A percentile compares a stretch with the other conserved stretches of the same genome.
Evolutionary conservation across 2,329 filamentous ascomycete species (phyloP).

Genomic region (Lachnellula cervina): DNA sequence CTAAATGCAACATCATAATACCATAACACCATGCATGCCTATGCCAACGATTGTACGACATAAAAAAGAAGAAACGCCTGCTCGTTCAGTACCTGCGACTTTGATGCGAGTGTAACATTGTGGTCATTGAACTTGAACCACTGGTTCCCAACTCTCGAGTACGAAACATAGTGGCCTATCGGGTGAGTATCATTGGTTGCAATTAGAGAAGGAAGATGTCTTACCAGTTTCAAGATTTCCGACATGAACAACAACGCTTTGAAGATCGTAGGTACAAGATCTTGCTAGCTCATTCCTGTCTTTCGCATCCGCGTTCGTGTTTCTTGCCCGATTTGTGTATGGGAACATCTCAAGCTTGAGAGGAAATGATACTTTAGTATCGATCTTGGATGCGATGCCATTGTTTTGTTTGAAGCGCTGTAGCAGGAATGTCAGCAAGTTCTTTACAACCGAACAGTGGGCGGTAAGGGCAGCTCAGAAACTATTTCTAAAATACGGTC

Average conservation of each 20-base stretch:
- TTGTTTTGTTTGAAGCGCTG: constrained; percentile 71
- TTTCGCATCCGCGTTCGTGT: constrained; percentile 45
- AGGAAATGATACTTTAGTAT: constrained; percentile 80
- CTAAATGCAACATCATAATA: constrained; percentile 2
- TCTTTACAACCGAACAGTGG: neutral
- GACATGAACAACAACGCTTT: constrained; percentile 88
- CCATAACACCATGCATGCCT: neutral
- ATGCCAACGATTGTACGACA: constrained; percentile 51
- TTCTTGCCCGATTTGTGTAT: constrained; percentile 68
- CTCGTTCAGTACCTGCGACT: constrained; percentile 78
- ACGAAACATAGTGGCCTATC: constrained; percentile 80
- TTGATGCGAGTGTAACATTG: constrained; percentile 76
- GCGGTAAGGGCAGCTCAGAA: no score
- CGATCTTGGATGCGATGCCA: constrained; percentile 77
- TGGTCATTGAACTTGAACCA: constrained; percentile 98
- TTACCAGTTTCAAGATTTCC: constrained; percentile 79
- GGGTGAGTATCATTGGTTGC: constrained; percentile 11
- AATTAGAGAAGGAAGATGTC: neutral
- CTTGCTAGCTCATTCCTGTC: constrained; percentile 52
- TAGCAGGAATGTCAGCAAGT: constrained; percentile 6
- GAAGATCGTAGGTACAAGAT: constrained; percentile 77
- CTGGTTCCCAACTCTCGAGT: constrained; percentile 76
- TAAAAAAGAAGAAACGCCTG: constrained; percentile 93
- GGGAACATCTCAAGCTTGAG: constrained; percentile 84
- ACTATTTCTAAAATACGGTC: no score